Evolutionary conservation across 176 grass and related monocot species (phyloP).

Genomic region (Alopecurus myosuroides): DNA sequence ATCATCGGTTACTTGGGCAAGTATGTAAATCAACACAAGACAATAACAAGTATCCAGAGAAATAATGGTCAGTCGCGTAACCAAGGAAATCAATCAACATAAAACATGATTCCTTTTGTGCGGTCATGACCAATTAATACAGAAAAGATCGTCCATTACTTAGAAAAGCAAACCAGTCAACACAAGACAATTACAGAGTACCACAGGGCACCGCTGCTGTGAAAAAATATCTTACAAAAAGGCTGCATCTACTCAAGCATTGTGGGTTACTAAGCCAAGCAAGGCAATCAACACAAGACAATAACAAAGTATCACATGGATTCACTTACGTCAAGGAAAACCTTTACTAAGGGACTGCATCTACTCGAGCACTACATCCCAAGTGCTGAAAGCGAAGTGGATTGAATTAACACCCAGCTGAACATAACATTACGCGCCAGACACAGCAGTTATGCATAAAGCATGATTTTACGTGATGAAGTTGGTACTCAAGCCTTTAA

Average conservation of each 20-base stretch:
- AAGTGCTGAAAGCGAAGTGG: background rate
- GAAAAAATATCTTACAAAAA: background rate
- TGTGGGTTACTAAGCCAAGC: background rate
- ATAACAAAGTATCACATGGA: background rate
- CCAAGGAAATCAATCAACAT: constrained; percentile 12
- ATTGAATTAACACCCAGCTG: background rate
- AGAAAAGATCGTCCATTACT: background rate
- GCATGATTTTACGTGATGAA: background rate
- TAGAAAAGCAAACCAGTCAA: background rate
- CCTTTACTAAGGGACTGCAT: background rate
- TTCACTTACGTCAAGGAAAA: background rate
- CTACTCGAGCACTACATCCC: background rate
- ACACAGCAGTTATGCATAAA: background rate
- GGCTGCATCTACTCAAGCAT: background rate
- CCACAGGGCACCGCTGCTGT: background rate
- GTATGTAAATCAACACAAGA: background rate
- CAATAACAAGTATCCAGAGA: background rate
- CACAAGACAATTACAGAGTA: background rate
- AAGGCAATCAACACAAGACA: background rate
- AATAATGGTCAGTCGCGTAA: background rate
- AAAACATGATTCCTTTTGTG: background rate
- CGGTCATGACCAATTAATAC: constrained; percentile 2
- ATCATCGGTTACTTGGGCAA: background rate
- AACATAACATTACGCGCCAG: background rate
- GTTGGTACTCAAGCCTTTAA: background rate